Base-by-base conservation (phyloP, 805 yeast species). In the Scheffersomyces spartinae region DNA sequence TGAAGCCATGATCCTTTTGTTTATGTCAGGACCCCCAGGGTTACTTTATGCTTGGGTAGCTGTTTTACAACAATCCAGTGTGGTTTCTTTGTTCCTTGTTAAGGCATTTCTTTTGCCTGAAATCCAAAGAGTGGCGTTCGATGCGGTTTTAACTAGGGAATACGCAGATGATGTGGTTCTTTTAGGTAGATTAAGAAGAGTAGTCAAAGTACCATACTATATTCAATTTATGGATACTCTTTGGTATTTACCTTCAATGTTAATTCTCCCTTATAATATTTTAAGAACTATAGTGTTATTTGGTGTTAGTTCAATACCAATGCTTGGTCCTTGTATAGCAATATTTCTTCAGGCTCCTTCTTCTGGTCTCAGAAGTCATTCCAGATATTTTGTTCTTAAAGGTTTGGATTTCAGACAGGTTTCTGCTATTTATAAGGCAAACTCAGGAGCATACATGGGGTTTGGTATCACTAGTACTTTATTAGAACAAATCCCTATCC, bases 311-410 rank as follows among this genome's bases (percentile, higher is more conserved):
- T 45, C 61, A 26, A 54, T 77, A 9, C 85, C 85, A 0, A 18
- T 74, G 5, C 11, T 69, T 5, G 85, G 85, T 0, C 79, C 81
- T 0, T n/a, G 64, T 4, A 14, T 71, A 6, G 61, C 69, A 7
- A 47, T 72, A 9, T 27, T 68, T 3, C 28, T 71, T 5, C 67
- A 63, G 27, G 74, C 81, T 1, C 70, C 79, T 0, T 46, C 64
- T 12, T 64, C 64, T 18, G 82, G 76, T 0, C 51, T 58, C 28
- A 50, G 53, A 22, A 59, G 68, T 18, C 81, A 74, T 27, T 39
- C 52, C 9, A 52, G 82, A 21, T 77, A 74, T 43, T 74, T 68
- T 38, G 61, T 59, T 18, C 55, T 75, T 26, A 74, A 71, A 39
- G 73, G 71, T 3, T 64, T 58, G 38, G 50, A 53, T 29, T 43